Conservation (phyloP, 2,329 filamentous ascomycete species). For the Talaromyces sp. region DNA sequence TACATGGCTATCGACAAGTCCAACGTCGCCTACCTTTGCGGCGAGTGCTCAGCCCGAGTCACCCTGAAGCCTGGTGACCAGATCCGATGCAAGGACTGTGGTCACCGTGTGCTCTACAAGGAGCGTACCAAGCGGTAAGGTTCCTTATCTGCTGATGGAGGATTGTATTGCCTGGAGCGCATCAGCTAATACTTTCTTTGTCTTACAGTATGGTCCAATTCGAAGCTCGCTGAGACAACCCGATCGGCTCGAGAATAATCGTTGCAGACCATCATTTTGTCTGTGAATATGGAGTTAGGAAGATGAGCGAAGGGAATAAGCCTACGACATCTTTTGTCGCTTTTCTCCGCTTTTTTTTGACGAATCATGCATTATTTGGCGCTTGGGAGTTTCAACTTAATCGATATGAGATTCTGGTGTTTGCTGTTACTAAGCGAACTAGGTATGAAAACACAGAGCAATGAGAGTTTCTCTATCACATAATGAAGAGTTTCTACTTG, state of each 20-base stretch:
- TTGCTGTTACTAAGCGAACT: background rate
- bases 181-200: conserved; percentile 16
- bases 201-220: conserved; percentile 90
- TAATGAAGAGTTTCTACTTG: background rate
- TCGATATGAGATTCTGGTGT: background rate
- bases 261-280: background rate
- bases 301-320: background rate
- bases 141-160: conserved; percentile 1
- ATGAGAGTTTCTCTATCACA: background rate
- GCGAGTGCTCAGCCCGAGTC: conserved; percentile 80
- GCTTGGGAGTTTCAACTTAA: conserved; percentile 29
- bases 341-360: conserved; percentile 26
- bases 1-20: conserved; percentile 54
- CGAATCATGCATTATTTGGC: conserved; percentile 36
- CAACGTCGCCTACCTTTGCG: conserved; percentile 72
- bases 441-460: background rate
- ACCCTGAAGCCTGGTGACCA: conserved; percentile 75
- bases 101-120: conserved; percentile 95
- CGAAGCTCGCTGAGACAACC: conserved; percentile 72
- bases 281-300: conserved; percentile 14
- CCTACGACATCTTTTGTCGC: conserved; percentile 9
- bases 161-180: background rate
- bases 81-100: conserved; percentile 89
- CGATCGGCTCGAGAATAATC: background rate
- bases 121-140: conserved; percentile 93